Base-by-base conservation (phyloP, 2,329 filamentous ascomycete genomes). In the Ceratocystis variospora region DNA sequence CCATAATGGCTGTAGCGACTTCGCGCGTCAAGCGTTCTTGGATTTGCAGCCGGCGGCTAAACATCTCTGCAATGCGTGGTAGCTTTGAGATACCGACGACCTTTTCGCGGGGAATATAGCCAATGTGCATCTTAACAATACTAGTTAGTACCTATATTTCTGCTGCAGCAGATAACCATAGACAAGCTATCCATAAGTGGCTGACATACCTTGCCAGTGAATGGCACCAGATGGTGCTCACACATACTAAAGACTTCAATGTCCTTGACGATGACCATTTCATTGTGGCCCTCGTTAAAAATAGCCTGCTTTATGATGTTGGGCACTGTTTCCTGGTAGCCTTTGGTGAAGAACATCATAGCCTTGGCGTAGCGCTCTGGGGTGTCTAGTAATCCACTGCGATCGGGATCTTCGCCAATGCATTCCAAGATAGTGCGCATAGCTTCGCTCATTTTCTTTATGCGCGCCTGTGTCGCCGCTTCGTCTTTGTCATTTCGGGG, bases 11-110 rank as follows among this genome's bases (percentile, higher is more conserved):
- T 69, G 96, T 84, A 22, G 94, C 94, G 15, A 99, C 92, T 75
- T 99, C 92, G 75, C 95, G 96, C 28, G 94, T 99, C 44, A 99
- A 81, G 44, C 94, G 87, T 75, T 99, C 94, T 78, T 99, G 94
- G 63, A 99, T 93, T 76, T 99, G 94, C 3, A 99, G 81, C 66
- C 94, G 83, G 64, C 94, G 87, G 61, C 89, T 87, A 77, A 96
- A 99, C 90, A 99, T 95, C 73, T 99, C 92, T 65, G 93, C 94
- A 70, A 99, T 93, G 69, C 94, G 87, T 31, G 93, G 93, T 62
- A 99, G 83, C 76, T 99, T 99, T 41, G 92, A 96, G 64, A 99
- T 87, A 62, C 94, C 94, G 69, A 99, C 90, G 64, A 99, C 92
- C 68, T 92, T 86, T 73, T 91, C 85, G 72, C 87, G 86, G 37